Evolutionary conservation across 495 filamentous ascomycete genomes (phyloP).

Genomic region (Bacidia gigantensis): DNA sequence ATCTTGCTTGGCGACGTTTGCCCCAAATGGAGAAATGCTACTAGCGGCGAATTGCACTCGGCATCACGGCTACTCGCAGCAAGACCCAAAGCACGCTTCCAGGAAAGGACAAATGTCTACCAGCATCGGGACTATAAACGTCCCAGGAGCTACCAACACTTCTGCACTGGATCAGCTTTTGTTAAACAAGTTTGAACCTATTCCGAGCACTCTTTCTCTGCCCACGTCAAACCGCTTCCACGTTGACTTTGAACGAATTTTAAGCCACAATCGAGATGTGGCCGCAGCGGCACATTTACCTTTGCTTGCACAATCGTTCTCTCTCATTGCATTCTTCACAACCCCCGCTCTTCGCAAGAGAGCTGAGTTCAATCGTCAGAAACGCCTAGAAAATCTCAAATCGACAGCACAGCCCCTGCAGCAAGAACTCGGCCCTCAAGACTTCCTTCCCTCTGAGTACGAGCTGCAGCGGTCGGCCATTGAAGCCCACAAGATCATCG

Average conservation of each 20-base stretch:
- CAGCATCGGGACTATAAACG: neutral
- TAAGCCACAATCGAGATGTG: no score
- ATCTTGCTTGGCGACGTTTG: neutral
- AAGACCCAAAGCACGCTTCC: neutral
- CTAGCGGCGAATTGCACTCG: neutral
- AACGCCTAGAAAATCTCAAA: no score
- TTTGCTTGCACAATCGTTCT: no score
- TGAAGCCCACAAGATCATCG: neutral
- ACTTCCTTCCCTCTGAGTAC: neutral
- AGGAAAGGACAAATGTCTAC: neutral
- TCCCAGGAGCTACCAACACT: no score
- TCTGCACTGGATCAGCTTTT: neutral
- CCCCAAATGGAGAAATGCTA: neutral
- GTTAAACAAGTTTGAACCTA: neutral
- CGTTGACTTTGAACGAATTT: no score
- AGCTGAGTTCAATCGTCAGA: conserved; percentile 2
- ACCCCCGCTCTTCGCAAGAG: conserved; percentile 4
- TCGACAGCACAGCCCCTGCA: neutral
- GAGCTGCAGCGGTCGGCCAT: neutral
- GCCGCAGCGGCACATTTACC: no score
- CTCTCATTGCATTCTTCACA: no score
- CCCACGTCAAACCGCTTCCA: no score
- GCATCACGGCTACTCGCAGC: neutral
- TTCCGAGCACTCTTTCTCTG: neutral
- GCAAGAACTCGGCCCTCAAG: neutral